Percentiles rank a stretch among this genome's conserved stretches.
Conservation (phyloP, 2,329 filamentous ascomycete species). For the Coccinonectria pachysandricola region DNA sequence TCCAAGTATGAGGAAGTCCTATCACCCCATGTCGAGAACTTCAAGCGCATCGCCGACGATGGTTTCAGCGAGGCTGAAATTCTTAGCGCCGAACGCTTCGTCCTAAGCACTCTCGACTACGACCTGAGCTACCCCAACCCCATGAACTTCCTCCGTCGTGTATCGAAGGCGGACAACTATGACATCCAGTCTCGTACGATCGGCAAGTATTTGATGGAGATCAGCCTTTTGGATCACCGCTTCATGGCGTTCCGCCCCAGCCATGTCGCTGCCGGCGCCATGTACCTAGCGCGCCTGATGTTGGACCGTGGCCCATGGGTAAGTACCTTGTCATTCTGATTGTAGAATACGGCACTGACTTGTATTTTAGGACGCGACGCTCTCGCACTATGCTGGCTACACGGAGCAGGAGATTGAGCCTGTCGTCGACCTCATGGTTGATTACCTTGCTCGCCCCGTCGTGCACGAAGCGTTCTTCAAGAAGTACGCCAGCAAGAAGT, state of each 20-base stretch:
- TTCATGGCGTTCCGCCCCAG: conserved; percentile 87
- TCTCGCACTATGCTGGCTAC: conserved; percentile 88
- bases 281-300: conserved; percentile 89
- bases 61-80: conserved; percentile 94
- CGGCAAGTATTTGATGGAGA: conserved; percentile 96
- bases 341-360: conserved; percentile 19
- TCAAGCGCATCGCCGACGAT: conserved; percentile 92
- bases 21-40: conserved; percentile 93
- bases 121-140: conserved; percentile 98
- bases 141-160: conserved; percentile 98
- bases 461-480: conserved; percentile 97
- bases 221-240: conserved; percentile 86
- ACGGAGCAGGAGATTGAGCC: conserved; percentile 86
- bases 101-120: conserved; percentile 84
- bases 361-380: conserved; percentile 59
- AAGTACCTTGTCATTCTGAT: conserved; percentile 28
- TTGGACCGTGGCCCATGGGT: conserved; percentile 88
- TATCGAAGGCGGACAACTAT: conserved; percentile 99
- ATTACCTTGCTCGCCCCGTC: conserved; percentile 86
- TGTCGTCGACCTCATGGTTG: conserved; percentile 87
- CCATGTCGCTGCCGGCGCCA: conserved; percentile 81
- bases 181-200: conserved; percentile 96
- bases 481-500: conserved; percentile 99
- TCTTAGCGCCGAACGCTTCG: conserved; percentile 89
- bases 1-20: conserved; percentile 98